Conservation (phyloP, 169 alveolate genomes). For the Eimeria acervulina region DNA sequence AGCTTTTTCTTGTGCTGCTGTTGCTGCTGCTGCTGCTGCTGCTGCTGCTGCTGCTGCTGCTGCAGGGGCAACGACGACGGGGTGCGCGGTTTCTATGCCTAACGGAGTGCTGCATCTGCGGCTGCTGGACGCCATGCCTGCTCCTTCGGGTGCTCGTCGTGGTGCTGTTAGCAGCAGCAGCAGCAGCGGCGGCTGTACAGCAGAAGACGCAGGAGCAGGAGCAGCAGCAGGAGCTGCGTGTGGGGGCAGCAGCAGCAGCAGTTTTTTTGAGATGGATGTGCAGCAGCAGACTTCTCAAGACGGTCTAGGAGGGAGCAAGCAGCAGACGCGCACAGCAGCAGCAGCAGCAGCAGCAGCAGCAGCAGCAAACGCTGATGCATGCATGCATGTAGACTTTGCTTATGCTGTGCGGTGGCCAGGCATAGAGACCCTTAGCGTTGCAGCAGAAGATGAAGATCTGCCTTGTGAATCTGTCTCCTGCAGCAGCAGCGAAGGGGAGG, state of each 20-base stretch:
- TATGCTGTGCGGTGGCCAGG: neutral
- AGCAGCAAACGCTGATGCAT: neutral
- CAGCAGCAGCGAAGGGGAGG: neutral
- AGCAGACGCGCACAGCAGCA: neutral
- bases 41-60: too few species aligned
- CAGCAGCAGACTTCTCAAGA: slow-evolving; percentile 1
- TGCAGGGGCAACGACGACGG: neutral
- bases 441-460: neutral
- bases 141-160: neutral
- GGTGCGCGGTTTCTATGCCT: neutral
- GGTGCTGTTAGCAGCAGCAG: neutral
- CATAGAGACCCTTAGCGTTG: neutral
- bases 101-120: neutral
- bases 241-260: neutral
- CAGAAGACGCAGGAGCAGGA: too few species aligned
- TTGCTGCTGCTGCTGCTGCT: neutral
- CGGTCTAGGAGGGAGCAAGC: neutral
- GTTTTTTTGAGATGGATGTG: neutral
- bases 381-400: neutral
- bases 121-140: neutral
- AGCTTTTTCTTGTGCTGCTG: neutral
- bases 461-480: slow-evolving; percentile 5
- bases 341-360: neutral
- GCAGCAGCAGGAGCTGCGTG: neutral
- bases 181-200: neutral